These are phyloP conservation scores for Neurospora cerealis DNA, from an alignment of 495 filamentous ascomycete species.

Conservation along the genomic window DNA sequence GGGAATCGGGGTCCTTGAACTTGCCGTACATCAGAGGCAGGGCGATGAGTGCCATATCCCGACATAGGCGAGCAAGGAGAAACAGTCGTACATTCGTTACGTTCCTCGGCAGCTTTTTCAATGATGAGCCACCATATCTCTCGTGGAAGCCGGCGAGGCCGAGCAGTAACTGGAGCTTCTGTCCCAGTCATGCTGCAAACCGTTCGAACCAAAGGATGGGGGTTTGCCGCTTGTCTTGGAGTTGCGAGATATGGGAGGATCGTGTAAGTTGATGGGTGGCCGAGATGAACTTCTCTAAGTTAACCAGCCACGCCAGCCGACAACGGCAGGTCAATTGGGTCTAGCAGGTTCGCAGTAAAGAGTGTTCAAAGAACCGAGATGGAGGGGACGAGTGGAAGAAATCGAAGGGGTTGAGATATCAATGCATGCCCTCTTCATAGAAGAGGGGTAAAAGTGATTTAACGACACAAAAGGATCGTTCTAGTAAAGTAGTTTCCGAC, in stretches of 20 bases:
- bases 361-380: not conserved
- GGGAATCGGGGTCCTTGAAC: not conserved
- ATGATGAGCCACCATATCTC: not conserved
- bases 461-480: not conserved
- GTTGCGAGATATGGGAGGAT: not conserved
- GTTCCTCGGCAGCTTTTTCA: not conserved
- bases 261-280: not conserved
- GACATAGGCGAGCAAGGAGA: not conserved
- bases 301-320: no score
- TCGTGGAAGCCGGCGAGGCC: not conserved
- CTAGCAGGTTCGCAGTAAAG: no score
- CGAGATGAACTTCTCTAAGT: not conserved
- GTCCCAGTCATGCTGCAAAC: not conserved
- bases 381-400: not conserved
- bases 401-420: not conserved
- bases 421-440: not conserved
- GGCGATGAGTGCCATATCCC: not conserved
- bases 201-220: not conserved
- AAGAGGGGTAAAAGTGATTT: not conserved
- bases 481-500: not conserved
- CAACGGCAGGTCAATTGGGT: no score
- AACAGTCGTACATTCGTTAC: no score
- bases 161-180: not conserved
- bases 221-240: not conserved
- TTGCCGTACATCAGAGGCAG: not conserved